Evolutionary conservation across 2,329 filamentous ascomycete species (phyloP).

Genomic region (Chrysoporthe cubensis): DNA sequence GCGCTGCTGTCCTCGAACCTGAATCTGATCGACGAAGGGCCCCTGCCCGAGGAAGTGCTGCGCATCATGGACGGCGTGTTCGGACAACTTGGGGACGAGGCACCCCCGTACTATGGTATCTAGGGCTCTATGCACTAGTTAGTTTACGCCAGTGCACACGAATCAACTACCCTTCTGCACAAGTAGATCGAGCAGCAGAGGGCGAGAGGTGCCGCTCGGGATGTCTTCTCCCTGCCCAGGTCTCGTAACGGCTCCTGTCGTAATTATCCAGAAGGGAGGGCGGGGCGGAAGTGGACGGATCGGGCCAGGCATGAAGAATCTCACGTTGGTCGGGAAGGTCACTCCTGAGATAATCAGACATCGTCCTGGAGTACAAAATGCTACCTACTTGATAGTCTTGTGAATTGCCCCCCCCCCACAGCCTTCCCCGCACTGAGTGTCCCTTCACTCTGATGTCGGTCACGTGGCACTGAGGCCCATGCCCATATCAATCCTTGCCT

Average conservation of each 20-base stretch:
- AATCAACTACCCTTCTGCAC: not conserved
- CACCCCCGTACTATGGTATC: not conserved
- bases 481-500: too few species aligned
- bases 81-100: constrained; percentile 12
- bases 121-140: not conserved
- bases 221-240: not conserved
- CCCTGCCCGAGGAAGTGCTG: constrained; percentile 43
- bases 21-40: constrained; percentile 42
- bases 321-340: not conserved
- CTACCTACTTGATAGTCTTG: not conserved
- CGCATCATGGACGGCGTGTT: constrained; percentile 17
- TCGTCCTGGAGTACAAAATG: not conserved
- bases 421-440: too few species aligned
- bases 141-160: not conserved
- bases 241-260: too few species aligned
- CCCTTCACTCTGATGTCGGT: not conserved
- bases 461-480: not conserved
- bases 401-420: not conserved
- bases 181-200: not conserved
- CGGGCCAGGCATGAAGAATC: not conserved
- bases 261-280: too few species aligned
- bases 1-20: constrained; percentile 43
- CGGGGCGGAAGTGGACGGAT: not conserved
- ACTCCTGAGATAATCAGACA: not conserved
- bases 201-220: not conserved